These are phyloP conservation scores for Cruciata laevipes DNA, from an alignment of 257 asterid species.

Conservation along the genomic window DNA sequence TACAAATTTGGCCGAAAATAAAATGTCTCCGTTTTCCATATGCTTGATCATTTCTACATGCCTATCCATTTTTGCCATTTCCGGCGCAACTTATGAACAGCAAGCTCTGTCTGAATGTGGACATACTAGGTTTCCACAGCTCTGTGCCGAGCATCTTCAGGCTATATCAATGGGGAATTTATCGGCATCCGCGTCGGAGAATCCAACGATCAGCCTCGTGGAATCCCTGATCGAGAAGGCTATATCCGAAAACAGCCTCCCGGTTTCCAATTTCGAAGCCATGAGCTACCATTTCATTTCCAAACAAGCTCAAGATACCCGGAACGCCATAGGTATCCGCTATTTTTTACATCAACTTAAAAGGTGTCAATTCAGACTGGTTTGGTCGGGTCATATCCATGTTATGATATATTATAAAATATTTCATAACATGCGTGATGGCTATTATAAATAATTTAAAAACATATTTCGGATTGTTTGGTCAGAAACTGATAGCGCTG, in stretches of 20 bases:
- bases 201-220: slow-evolving; percentile 27
- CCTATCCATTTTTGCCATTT: slow-evolving; percentile 10
- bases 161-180: slow-evolving; percentile 27
- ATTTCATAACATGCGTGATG: too few species aligned
- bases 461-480: too few species aligned
- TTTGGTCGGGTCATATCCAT: too few species aligned
- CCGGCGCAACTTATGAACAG: slow-evolving; percentile 11
- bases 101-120: slow-evolving; percentile 34
- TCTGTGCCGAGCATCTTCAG: slow-evolving; percentile 34
- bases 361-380: too few species aligned
- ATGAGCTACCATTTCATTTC: slow-evolving; percentile 44
- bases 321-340: slow-evolving; percentile 48
- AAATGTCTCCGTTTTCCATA: slow-evolving; percentile 23
- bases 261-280: slow-evolving; percentile 34
- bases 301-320: slow-evolving; percentile 39
- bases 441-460: too few species aligned
- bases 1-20: too few species aligned
- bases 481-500: too few species aligned
- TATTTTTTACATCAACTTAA: too few species aligned
- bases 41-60: slow-evolving; percentile 7
- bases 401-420: too few species aligned
- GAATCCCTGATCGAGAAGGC: slow-evolving; percentile 42
- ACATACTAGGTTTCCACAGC: slow-evolving; percentile 49
- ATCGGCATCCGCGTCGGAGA: slow-evolving; percentile 12
- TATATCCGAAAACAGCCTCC: slow-evolving; percentile 35